phyloP scores from a whole-genome alignment of 1,139 yeast species.

The Protomyces gravidus region DNA sequence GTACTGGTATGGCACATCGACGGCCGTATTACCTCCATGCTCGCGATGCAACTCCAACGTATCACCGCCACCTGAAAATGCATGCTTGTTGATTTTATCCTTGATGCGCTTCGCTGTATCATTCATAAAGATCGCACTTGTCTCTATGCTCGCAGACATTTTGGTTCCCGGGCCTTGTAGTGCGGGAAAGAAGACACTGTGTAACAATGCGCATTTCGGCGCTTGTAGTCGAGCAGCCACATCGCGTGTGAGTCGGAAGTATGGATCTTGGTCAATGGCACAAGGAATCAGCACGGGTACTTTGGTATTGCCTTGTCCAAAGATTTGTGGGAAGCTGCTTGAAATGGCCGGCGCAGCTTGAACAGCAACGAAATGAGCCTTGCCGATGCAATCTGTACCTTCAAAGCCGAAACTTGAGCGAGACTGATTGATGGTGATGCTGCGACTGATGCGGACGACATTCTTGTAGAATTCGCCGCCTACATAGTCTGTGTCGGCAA shows the following conservation, averaged over 20 bases:
- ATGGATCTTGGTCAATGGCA: conserved; percentile 95
- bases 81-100: conserved; percentile 92
- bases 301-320: conserved; percentile 72
- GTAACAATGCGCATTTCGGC: conserved; percentile 86
- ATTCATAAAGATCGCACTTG: conserved; percentile 84
- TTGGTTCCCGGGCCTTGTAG: conserved; percentile 94
- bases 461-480: conserved; percentile 91
- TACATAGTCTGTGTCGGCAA: conserved; percentile 88
- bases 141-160: conserved; percentile 91
- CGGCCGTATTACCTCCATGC: conserved; percentile 89
- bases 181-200: conserved; percentile 97
- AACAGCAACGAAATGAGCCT: conserved; percentile 88
- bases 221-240: conserved; percentile 90
- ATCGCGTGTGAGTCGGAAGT: conserved; percentile 95
- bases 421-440: conserved; percentile 92
- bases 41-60: conserved; percentile 84
- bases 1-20: conserved; percentile 93
- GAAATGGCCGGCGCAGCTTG: conserved; percentile 97
- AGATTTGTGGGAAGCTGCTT: conserved; percentile 87
- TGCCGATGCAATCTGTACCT: conserved; percentile 87
- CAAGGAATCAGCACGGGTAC: conserved; percentile 93
- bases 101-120: conserved; percentile 89
- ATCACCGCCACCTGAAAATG: conserved; percentile 91
- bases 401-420: conserved; percentile 96
- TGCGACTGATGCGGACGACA: conserved; percentile 89